Evolutionary conservation across 179 eudicot species (phyloP), one percentile per base, ranked within the genome.

Genomic region (Corrigiola litoralis): DNA sequence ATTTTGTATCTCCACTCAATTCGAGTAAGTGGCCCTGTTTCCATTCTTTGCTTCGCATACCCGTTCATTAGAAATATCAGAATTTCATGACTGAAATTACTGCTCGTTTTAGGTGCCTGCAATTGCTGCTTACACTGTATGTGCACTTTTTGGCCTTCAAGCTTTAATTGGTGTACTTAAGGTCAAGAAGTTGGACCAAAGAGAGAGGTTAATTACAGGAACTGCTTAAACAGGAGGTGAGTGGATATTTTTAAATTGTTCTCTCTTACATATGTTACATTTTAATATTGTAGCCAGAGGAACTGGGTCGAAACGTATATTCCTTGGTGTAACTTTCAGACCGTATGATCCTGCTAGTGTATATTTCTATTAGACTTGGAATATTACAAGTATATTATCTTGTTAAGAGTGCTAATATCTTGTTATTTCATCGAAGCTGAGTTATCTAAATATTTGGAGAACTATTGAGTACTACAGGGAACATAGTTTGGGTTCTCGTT

Each of bases 151-250:
- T 69, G 89, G 95, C 70, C 80, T 94, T 68, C 97, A 94, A 77
- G 87, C 86, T 58, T 86, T 94, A 59, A 31, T 90, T 63, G 97
- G 97, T 48, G 63, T 88, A 57, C 68, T 88, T 38, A 88, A 84
- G 82, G 89, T 90, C 57, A 90, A 85, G 77, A 90, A 71, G 69
- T 69, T 94, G 53, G 96, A 94, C 68, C 85, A 94, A 74, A 74
- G 77, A 68, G 99, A 94, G 78, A 83, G 70, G 72, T 66, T 94
- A 77, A 85, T 94, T 42, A 88, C 92, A n/a, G 97, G 99, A 76
- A 94, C 96, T 76, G 97, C 99, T 70, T 92, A 80, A 87, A 58
- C 34, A 64, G 41, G 36, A 61, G 79, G 89, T 85, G 57, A 71
- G 85, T 72, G 29, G 24, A 50, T 32, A 51, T 57, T 27, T 42